A percentile compares a stretch with the other conserved stretches of the same genome.
phyloP scores from a whole-genome alignment of 345 rosid genomes.

The Brassica carinata region DNA sequence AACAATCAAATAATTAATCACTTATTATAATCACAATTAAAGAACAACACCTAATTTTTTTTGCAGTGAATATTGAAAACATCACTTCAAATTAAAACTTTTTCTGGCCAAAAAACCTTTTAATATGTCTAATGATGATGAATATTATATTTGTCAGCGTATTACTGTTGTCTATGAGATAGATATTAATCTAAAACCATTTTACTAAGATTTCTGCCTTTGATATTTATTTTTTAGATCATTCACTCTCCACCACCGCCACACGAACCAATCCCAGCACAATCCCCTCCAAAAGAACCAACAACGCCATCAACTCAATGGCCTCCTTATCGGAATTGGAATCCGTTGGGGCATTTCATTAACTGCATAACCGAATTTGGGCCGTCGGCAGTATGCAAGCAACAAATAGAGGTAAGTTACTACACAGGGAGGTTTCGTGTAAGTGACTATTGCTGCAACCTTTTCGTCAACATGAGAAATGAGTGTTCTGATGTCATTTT shows the following conservation, averaged over 20 bases:
- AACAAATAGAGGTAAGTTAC: constrained; percentile 33
- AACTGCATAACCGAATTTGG: constrained; percentile 12
- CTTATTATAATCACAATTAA: neutral
- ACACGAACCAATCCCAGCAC: neutral
- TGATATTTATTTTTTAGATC: neutral
- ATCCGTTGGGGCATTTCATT: constrained; percentile 20
- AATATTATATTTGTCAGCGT: neutral
- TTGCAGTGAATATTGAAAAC: neutral
- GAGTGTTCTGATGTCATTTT: constrained; percentile 32
- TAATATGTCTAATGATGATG: neutral
- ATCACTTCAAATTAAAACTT: neutral
- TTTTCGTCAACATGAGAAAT: constrained; percentile 31
- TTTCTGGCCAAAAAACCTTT: neutral
- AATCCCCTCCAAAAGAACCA: neutral
- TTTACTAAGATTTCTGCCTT: neutral
- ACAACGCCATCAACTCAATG: constrained; percentile 12
- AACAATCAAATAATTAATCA: neutral
- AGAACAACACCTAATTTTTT: neutral
- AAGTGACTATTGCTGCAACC: constrained; percentile 27
- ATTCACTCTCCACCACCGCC: neutral
- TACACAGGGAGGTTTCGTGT: constrained; percentile 20
- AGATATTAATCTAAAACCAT: neutral
- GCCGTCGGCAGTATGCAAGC: constrained; percentile 28
- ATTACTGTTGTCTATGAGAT: neutral
- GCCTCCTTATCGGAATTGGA: neutral